Evolutionary conservation across 306 rosid genomes (phyloP), one percentile per base, ranked within the genome.

Genomic region (Cucumis cinereus): DNA sequence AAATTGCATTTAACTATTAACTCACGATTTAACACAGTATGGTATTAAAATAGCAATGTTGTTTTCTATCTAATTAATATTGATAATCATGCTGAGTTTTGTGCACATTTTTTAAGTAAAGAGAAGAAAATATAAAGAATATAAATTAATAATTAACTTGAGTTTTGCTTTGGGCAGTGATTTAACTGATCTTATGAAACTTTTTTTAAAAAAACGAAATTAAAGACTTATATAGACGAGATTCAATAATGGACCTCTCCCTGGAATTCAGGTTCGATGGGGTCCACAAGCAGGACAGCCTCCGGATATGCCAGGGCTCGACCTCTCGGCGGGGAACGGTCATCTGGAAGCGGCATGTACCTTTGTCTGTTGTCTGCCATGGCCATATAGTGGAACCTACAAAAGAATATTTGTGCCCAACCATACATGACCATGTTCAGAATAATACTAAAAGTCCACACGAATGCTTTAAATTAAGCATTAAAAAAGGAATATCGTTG

Each of bases 291-390:
- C 12, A 80, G 88, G 14, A 93, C 92, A 40, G 96, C 96, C 83
- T 93, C 98, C 0, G 97, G 96, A 28, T 77, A 81, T 1, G 90
- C 97, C 1, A 93, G 77, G 43, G 58, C 85, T 83, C 85, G 67
- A 28, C 96, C 83, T 88, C 96, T 81, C 7, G 36, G 86, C 0
- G 82, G 79, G 13, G 20, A 76, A 4, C 98, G 89, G 30, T 93
- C 98, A 17, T 91, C 98, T 0, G 98, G 96, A 62, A 87, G 83
- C 2, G 98, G 98, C 98, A 93, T 93, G 80, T 55, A 85, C 77
- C 98, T 88, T 58, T 89, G 97, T 36, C 97, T 88, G 38, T 91
- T 56, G 76, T 91, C 97, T 0, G 89, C 92, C 77, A 91, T 19
- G 45, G 77, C 88, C 98, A 93, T 91, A 78, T 91, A 93, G 26